Evolutionary conservation across 805 yeast species (phyloP), one percentile per base, ranked within the genome.

Genomic region (Candida maesae): DNA sequence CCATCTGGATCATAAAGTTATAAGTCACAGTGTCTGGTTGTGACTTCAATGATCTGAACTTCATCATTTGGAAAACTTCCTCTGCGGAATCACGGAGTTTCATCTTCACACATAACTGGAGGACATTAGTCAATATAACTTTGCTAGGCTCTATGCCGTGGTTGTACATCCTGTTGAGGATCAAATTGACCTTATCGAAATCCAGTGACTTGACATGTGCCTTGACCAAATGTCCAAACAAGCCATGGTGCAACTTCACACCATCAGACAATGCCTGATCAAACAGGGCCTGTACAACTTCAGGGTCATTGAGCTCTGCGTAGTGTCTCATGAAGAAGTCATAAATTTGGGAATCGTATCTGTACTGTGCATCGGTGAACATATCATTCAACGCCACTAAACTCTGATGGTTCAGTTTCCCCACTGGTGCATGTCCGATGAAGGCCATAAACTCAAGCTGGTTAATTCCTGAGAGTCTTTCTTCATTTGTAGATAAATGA

Each of bases 1-100:
- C 79, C 7, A 86, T 67, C 10, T 79, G 70, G 11, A 91, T 75
- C 68, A 89, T 76, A 6, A 84, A 75, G 43, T 81, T 79, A 60
- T 89, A 93, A 1, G 89, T 76, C 14, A 64, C 61, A 0, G 76
- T 54, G 35, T 79, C 84, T 0, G 98, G 96, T 36, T 76, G 72
- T 13, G 89, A 78, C 20, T 68, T 65, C 5, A 68, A 55, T 1
- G 93, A 78, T 50, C 83, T 60, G 58, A 86, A 91, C 57, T 88
- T 91, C 89, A 93, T 79, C 46, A 87, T 78, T 49, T 83, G 88
- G 62, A 93, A 93, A 2, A 85, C 67, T 33, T 79, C 79, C 41
- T 75, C 73, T 0, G 95, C 95, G 46, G 82, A 79, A 14, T 67
- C 59, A 45, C 70, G 76, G 40, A 75, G 74, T 42, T 56, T 65